Evolutionary conservation across 2,329 filamentous ascomycete genomes (phyloP).

Genomic region (Fusarium concolor): DNA sequence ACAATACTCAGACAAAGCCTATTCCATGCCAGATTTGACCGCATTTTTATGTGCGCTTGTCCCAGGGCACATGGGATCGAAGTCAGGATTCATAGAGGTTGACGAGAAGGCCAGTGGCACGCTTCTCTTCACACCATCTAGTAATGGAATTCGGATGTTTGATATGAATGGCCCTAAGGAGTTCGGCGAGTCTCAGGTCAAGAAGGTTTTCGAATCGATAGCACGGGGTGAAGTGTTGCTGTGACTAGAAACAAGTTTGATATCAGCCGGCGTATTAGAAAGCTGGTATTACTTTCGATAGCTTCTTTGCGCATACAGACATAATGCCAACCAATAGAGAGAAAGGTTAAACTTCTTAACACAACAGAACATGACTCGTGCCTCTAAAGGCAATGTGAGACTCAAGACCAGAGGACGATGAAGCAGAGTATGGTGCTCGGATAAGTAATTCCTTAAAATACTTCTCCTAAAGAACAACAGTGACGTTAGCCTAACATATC

Average conservation of each 20-base stretch:
- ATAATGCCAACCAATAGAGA: neutral
- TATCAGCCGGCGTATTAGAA: constrained; percentile 22
- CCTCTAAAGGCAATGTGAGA: neutral
- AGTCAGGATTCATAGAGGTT: constrained; percentile 13
- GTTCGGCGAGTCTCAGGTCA: constrained; percentile 13
- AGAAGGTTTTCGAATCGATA: neutral
- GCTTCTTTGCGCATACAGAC: neutral
- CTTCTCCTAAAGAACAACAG: neutral
- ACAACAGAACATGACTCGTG: neutral
- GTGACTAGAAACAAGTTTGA: constrained; percentile 12
- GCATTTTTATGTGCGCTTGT: constrained; percentile 30
- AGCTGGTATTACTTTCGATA: neutral
- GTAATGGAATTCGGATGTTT: constrained; percentile 37
- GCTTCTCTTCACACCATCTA: constrained; percentile 28
- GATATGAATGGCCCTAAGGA: constrained; percentile 15
- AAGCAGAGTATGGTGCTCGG: neutral
- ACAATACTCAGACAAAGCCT: constrained; percentile 30
- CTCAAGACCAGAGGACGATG: neutral
- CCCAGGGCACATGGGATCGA: constrained; percentile 16
- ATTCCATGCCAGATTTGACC: constrained; percentile 41
- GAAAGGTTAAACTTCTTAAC: neutral
- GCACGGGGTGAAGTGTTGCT: constrained; percentile 1
- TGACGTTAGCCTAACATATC: neutral
- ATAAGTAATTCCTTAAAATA: neutral
- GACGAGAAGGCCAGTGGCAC: constrained; percentile 25